Base-by-base conservation (phyloP, 441 rosid species). In the Croton setiger region DNA sequence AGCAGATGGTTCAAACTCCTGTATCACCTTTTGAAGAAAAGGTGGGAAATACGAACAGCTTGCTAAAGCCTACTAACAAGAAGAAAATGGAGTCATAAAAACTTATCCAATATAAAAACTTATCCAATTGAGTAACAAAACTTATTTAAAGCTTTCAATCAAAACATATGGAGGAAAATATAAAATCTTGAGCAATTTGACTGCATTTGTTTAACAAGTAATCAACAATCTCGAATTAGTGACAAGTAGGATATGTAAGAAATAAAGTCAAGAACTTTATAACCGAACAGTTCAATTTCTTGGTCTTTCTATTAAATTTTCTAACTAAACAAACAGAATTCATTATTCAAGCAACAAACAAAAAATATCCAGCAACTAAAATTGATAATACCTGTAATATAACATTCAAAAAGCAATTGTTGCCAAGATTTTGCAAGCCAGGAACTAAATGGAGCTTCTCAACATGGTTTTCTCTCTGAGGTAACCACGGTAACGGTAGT, bases 351-450 rank as follows among this genome's bases (percentile, higher is more conserved):
- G 31, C 1, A 21, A 14, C 5, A 8, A 27, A 27, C 1, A 67
- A 43, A 68, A 68, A 54, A 21, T 23, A 18, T 43, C 73, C 70
- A 73, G 7, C 15, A 15, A 62, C 49, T 43, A 47, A 65, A 35
- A 52, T 70, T 31, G 67, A 72, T 33, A 17, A 51, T 67, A 88
- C 98, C 96, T 91, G 98, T 55, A 94, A 79, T 43, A 91, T 78
- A 43, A 86, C 97, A 74, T 91, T 91, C 74, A 91, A 80, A 75
- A 89, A 94, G 80, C 97, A 91, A 70, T 88, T 91, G 68, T 87
- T 89, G 7, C 96, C 96, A 43, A 85, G 88, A 81, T 94, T 94
- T 72, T 80, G 87, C 79, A 91, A 77, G 20, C 97, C 98, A 47
- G 97, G 97, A 5, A 88, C 88, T 31, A 82, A 68, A 64, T 58